Percentiles rank a stretch among this genome's conserved stretches.
phyloP scores from a whole-genome alignment of 148 eudicot species.

The Selenicereus undatus region DNA sequence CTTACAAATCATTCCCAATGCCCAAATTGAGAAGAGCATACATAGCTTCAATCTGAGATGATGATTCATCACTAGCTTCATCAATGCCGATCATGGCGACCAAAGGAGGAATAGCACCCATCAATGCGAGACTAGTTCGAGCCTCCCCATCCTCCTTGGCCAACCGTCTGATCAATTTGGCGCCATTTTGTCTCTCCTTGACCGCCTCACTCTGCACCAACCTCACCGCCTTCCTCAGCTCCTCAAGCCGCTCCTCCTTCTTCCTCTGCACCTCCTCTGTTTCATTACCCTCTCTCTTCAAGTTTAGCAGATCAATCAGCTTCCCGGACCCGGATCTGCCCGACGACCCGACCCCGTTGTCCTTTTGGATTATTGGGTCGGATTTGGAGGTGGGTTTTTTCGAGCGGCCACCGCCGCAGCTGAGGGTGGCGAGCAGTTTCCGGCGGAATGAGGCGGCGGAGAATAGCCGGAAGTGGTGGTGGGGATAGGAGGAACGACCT shows the following conservation, averaged over 20 bases:
- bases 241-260: conserved; percentile 54
- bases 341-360: conserved; percentile 34
- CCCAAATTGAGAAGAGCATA: conserved; percentile 88
- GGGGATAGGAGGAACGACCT: conserved; percentile 14
- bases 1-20: conserved; percentile 77
- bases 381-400: background rate
- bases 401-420: conserved; percentile 46
- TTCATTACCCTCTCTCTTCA: conserved; percentile 23
- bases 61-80: background rate
- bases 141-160: conserved; percentile 67
- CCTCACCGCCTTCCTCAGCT: conserved; percentile 52
- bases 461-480: conserved; percentile 26
- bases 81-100: conserved; percentile 46
- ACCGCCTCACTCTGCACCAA: conserved; percentile 32
- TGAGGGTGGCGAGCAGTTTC: conserved; percentile 41
- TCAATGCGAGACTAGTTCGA: conserved; percentile 54
- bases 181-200: conserved; percentile 48
- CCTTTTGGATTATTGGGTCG: background rate
- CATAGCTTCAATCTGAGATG: conserved; percentile 46
- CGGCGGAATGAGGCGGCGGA: conserved; percentile 46
- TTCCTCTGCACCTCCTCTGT: conserved; percentile 39
- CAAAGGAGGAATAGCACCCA: conserved; percentile 92
- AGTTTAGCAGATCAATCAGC: conserved; percentile 58
- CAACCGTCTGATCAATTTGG: conserved; percentile 51
- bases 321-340: conserved; percentile 15